Evolutionary conservation across 2,329 filamentous ascomycete species (phyloP).

Genomic region (Aureobasidium zeae): DNA sequence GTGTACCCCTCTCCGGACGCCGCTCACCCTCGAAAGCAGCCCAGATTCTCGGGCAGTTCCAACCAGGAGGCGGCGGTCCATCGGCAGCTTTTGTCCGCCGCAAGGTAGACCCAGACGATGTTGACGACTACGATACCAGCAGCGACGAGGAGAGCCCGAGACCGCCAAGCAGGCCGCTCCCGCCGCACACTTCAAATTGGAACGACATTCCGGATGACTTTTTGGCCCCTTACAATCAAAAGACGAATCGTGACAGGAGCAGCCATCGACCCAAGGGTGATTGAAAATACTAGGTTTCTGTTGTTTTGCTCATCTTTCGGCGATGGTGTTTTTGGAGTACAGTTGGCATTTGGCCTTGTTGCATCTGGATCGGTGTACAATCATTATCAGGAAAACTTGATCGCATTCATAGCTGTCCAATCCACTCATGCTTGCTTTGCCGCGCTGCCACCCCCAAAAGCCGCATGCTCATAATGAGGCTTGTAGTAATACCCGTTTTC

Average conservation of each 20-base stretch:
- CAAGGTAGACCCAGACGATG: conserved; percentile 19
- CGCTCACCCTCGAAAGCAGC: conserved; percentile 34
- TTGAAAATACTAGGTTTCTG: not conserved
- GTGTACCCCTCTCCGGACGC: conserved; percentile 27
- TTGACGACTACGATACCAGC: conserved; percentile 21
- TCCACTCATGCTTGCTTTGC: not conserved
- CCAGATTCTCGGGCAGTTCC: conserved; percentile 32
- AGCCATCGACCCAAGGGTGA: conserved; percentile 4
- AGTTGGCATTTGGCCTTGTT: not conserved
- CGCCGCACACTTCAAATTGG: conserved; percentile 34
- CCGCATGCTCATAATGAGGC: conserved; percentile 78
- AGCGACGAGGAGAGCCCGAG: conserved; percentile 30
- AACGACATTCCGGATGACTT: conserved; percentile 41
- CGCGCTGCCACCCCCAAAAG: conserved; percentile 36
- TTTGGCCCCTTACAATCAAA: not conserved
- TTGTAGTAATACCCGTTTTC: conserved; percentile 59
- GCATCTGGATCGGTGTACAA: not conserved
- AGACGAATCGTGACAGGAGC: conserved; percentile 9
- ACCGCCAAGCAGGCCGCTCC: conserved; percentile 20
- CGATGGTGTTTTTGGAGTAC: not conserved
- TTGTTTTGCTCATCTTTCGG: not conserved
- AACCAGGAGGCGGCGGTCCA: conserved; percentile 18
- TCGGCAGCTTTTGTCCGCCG: conserved; percentile 22
- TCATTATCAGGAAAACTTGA: not conserved
- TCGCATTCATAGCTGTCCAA: not conserved